These are phyloP conservation scores for Leccinum incarnatum DNA, from an alignment of 768 basidiomycete genomes.

Conservation along the genomic window DNA sequence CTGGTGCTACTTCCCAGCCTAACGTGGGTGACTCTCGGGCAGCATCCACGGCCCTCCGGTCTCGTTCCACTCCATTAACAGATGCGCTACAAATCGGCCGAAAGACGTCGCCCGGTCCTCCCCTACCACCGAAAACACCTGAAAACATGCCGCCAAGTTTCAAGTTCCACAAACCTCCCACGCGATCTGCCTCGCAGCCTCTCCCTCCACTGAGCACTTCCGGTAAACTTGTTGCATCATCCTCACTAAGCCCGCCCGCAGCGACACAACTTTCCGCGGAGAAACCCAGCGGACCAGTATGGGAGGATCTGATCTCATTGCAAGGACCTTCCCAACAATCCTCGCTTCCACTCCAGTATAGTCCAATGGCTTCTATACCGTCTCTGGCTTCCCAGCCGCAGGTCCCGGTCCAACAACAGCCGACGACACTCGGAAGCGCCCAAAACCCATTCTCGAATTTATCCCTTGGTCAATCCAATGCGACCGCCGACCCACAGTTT, in stretches of 20 bases:
- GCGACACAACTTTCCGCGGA: slow-evolving; percentile 12
- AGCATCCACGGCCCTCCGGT: slow-evolving; percentile 23
- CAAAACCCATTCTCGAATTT: slow-evolving; percentile 24
- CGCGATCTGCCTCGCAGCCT: slow-evolving; percentile 38
- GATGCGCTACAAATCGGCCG: slow-evolving; percentile 12
- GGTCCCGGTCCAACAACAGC: slow-evolving; percentile 7
- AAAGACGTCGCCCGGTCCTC: slow-evolving; percentile 24
- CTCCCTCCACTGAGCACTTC: slow-evolving; percentile 12
- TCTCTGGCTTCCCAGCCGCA: slow-evolving; percentile 19
- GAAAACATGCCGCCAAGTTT: slow-evolving; percentile 25
- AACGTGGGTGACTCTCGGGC: slow-evolving; percentile 43
- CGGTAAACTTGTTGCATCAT: slow-evolving; percentile 15
- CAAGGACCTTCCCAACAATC: slow-evolving; percentile 37
- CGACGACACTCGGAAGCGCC: neutral
- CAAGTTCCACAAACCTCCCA: slow-evolving; percentile 18
- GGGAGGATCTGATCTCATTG: slow-evolving; percentile 56
- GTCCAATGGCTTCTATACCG: neutral
- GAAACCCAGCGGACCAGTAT: slow-evolving; percentile 40
- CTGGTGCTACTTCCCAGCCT: slow-evolving; percentile 33
- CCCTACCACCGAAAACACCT: slow-evolving; percentile 26
- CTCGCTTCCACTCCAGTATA: slow-evolving; percentile 49
- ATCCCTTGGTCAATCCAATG: slow-evolving; percentile 7
- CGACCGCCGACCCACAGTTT: neutral
- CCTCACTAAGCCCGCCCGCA: slow-evolving; percentile 5
- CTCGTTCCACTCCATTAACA: slow-evolving; percentile 17